Percentiles rank a stretch among this genome's conserved stretches.
Evolutionary conservation across 2,329 filamentous ascomycete species (phyloP).

Genomic region (Rhytidhysteron rufulum): DNA sequence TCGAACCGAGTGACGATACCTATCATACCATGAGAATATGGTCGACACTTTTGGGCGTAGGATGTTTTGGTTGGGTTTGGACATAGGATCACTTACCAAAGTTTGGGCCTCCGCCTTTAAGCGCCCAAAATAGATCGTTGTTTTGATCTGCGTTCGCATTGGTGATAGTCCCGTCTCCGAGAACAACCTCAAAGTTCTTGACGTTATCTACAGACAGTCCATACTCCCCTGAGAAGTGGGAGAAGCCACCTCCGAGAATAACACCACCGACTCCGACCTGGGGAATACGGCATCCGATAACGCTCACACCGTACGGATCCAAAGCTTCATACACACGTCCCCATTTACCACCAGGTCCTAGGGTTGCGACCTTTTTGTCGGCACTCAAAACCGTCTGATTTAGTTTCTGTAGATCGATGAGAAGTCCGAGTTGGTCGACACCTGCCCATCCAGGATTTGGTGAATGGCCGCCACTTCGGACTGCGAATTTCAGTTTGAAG

Average conservation of each 20-base stretch:
- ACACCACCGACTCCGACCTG: constrained; percentile 15
- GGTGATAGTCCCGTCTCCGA: constrained; percentile 31
- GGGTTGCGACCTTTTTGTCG: constrained; percentile 10
- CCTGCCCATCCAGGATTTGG: constrained; percentile 4
- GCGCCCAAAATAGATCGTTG: constrained; percentile 33
- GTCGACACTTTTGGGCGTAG: no score
- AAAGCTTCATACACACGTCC: constrained; percentile 14
- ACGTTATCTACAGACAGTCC: constrained; percentile 12
- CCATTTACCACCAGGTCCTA: constrained; percentile 19
- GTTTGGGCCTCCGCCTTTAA: constrained; percentile 40
- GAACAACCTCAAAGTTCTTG: constrained; percentile 25
- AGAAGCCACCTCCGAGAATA: constrained; percentile 12
- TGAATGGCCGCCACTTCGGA: constrained; percentile 12
- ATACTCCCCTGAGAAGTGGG: constrained; percentile 10
- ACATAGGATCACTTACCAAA: constrained; percentile 21
- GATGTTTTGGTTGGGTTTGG: neutral
- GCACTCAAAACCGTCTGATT: constrained; percentile 8
- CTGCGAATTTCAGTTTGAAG: constrained; percentile 7
- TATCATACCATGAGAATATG: neutral
- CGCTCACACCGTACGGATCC: constrained; percentile 10
- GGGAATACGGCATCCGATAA: constrained; percentile 13
- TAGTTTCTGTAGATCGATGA: constrained; percentile 5
- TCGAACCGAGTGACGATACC: constrained; percentile 10
- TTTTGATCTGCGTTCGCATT: constrained; percentile 28
- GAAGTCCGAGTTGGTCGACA: constrained; percentile 2